A percentile compares a stretch with the other conserved stretches of the same genome.
phyloP scores from a whole-genome alignment of 441 rosid genomes.

The Bocquillonia castaneifolia region DNA sequence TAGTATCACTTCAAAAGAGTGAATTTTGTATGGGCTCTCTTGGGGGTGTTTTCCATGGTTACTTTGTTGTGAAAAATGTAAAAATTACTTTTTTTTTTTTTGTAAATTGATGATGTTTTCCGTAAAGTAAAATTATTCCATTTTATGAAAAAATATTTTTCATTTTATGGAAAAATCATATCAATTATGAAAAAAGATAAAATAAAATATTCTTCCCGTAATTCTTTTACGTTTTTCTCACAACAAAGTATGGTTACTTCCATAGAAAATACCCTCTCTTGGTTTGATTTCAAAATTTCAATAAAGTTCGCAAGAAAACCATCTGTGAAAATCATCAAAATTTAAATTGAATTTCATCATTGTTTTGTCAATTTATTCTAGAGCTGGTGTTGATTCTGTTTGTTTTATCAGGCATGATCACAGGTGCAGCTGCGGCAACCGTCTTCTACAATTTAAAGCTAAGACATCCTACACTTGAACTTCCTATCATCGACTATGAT shows the following conservation, averaged over 20 bases:
- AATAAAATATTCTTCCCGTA: too few relatives aligned
- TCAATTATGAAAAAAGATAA: too few relatives aligned
- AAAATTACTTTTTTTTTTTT: too few relatives aligned
- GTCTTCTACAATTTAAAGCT: conserved; percentile 50
- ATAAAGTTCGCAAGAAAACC: background rate
- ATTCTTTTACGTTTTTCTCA: too few relatives aligned
- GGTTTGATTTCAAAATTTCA: background rate
- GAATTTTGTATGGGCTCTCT: background rate
- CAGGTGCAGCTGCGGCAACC: conserved; percentile 55
- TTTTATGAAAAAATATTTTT: too few relatives aligned
- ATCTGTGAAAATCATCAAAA: background rate
- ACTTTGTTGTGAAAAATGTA: too few relatives aligned
- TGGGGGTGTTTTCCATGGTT: too few relatives aligned
- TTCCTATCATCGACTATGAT: conserved; percentile 56
- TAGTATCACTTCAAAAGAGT: background rate
- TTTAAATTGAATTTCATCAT: background rate
- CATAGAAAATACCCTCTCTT: background rate
- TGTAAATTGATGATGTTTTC: too few relatives aligned
- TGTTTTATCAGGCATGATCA: conserved; percentile 47
- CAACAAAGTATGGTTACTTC: too few relatives aligned
- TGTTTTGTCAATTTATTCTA: background rate
- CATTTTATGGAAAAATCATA: too few relatives aligned
- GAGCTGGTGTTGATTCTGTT: background rate
- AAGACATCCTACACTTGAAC: conserved; percentile 58
- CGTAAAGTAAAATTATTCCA: too few relatives aligned